phyloP scores from a whole-genome alignment of 2,329 filamentous ascomycete species.

The Aureobasidium sp. region DNA sequence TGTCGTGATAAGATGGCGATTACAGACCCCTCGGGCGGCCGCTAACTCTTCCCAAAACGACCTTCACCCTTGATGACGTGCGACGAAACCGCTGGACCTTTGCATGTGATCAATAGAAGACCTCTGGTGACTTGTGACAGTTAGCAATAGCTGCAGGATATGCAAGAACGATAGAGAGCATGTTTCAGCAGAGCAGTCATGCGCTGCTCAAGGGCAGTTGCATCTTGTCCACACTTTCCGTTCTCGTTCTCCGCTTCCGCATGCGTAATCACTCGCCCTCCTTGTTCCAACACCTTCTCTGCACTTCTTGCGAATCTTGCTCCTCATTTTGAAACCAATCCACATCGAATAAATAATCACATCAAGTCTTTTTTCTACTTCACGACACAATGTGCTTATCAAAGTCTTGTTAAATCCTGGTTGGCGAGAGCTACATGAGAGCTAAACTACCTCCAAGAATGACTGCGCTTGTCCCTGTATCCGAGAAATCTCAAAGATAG shows the following conservation, averaged over 20 bases:
- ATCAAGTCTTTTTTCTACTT: not conserved
- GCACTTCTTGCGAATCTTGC: not conserved
- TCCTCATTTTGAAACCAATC: not conserved
- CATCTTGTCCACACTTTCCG: not conserved
- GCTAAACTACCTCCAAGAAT: not conserved
- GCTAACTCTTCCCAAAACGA: not conserved
- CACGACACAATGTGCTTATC: not conserved
- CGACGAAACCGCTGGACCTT: not conserved
- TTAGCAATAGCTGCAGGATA: not conserved
- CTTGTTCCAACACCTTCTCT: not conserved
- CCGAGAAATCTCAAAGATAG: not conserved
- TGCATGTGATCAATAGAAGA: not conserved
- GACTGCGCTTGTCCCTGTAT: constrained; percentile 11
- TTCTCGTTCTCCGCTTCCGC: not conserved
- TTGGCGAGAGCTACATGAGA: not conserved
- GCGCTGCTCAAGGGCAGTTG: not conserved
- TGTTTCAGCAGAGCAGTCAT: not conserved
- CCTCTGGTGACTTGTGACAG: not conserved
- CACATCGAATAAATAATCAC: not conserved
- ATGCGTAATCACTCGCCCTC: not conserved
- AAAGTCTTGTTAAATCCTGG: not conserved
- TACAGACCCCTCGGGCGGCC: not conserved
- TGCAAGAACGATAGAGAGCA: not conserved
- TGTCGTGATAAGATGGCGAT: not conserved
- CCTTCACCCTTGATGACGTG: not conserved